Evolutionary conservation across 108 stramenopile species (phyloP), one percentile per base, ranked within the genome.

Genomic region (Nitzschia palea): DNA sequence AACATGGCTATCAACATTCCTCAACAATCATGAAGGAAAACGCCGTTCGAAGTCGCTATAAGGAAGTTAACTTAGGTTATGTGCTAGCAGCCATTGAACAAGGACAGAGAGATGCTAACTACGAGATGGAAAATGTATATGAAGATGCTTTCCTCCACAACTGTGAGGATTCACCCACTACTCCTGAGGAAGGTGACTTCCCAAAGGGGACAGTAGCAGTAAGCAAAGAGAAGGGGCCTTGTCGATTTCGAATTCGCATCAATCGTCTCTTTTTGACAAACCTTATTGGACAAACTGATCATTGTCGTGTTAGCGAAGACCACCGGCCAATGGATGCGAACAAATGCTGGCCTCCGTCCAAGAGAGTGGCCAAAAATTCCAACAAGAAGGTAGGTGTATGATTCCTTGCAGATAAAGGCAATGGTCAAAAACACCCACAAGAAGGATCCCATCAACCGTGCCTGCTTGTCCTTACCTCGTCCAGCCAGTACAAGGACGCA

Each of bases 1-100:
- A 60, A 60, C 59, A 60, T 42, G 59, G 17, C 15, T 40, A 34
- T 23, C 59, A 60, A 26, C 3, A 40, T 10, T 60, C 33, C 12
- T 20, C 15, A 2, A 40, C 40, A 0, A 22, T 15, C 12, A 1
- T 40, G 27, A 34, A 32, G 18, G 25, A 9, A 6, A 40, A 60
- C 40, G 40, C 40, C 26, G 43, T 60, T 42, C 59, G 59, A 60
- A 43, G 25, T 8, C 17, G 33, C 10, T 60, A 40, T 26, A 60
- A 42, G 10, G 37, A 60, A 40, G 22, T 40, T 17, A 34, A 31
- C 2, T 25, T 23, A 18, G 17, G 12, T 26, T 25, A 60, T 32
- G 37, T 60, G 10, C 23, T 42, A 22, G 59, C 59, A 14, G 59
- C 59, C 23, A 12, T 40, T 12, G 5, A 18, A n/a, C 35, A 25